Base-by-base conservation (phyloP, 2,329 filamentous ascomycete genomes). In the Verticillium nubilum region DNA sequence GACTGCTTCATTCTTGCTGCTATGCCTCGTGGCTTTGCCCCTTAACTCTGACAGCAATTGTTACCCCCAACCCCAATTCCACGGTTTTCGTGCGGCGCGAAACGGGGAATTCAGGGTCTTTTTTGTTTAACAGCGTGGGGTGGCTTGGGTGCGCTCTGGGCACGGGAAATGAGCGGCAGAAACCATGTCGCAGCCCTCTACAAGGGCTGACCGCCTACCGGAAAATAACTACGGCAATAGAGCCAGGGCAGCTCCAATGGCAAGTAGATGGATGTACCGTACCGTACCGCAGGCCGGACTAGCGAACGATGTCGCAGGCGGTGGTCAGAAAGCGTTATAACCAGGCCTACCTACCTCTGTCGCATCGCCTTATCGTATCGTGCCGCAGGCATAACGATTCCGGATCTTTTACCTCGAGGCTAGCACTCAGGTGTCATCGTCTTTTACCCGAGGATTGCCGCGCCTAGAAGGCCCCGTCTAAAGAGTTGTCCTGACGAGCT, bases 321-420 rank as follows among this genome's bases (percentile, higher is more conserved):
- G n/a, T 47, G 19, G 42, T 23, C 42, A 47, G 42, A 47, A 47
- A 10, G 9, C 42, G 19, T 47, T 23, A 19, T n/a, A n/a, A n/a
- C n/a, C n/a, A n/a, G n/a, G n/a, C n/a, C n/a, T n/a, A n/a, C n/a
- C 15, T 37, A 13, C 33, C 12, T 13, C 12, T 17, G 33, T 37
- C 33, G 15, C 4, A 47, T 6, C 19, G 19, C 42, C 19, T 47
- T 23, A 23, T 47, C 42, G 19, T 47, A n/a, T n/a, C 12, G n/a
- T 9, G 12, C 42, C 19, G 9, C 19, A 47, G 42, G 23, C n/a
- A 13, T 31, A 57, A 59, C 56, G 60, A 52, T 61, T 62, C 68
- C 68, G 67, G 61, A 66, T 62, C 63, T 62, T 7, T n/a, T 5
- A 19, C 9, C 6, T 47, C 5, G 42, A 47, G 19, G 42, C 19